Base-by-base conservation (phyloP, 257 asterid genomes). In the Nicotiana sylvestris region DNA sequence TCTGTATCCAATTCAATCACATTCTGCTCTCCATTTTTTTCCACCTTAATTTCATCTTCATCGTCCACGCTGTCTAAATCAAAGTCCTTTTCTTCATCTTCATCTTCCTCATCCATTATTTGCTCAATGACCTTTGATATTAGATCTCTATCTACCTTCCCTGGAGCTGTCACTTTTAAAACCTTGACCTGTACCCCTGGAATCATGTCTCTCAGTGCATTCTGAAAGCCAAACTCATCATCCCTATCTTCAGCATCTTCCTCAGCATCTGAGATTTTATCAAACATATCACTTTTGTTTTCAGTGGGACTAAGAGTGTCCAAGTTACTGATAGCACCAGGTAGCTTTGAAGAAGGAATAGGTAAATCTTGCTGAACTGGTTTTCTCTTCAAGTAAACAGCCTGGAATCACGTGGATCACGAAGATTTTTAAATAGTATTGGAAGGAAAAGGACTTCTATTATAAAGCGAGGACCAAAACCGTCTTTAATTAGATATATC, bases 141-240 rank as follows among this genome's bases (percentile, higher is more conserved):
- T 43, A 92, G 65, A 88, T 93, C 99, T 85, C 87, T 87, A 85
- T 94, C 97, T 76, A 87, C 89, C 88, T 93, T 93, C 84, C 87
- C 91, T 4, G 98, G 97, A 55, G 92, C 77, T 80, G 95, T 92
- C 82, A 92, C 96, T 85, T 92, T 91, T 88, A 94, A 88, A 83
- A 96, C 97, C 91, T 93, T 94, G 84, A 96, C 97, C 90, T 92
- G 91, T 89, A 91, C 92, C 76, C 98, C 98, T 85, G 98, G 98
- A 86, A 94, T 94, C 94, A 96, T 89, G 91, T 96, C 97, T 49
- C 85, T 89, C 89, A 96, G 85, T 81, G 90, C 91, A 86, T 87
- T 91, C 84, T 93, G 95, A 67, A 91, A 88, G 87, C 91, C 89
- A 80, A 89, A 85, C 86, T 92, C 97, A 74, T 93, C 98, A 68